Conservation (phyloP, 2,329 filamentous ascomycete species). For the Ophiostoma montium region DNA sequence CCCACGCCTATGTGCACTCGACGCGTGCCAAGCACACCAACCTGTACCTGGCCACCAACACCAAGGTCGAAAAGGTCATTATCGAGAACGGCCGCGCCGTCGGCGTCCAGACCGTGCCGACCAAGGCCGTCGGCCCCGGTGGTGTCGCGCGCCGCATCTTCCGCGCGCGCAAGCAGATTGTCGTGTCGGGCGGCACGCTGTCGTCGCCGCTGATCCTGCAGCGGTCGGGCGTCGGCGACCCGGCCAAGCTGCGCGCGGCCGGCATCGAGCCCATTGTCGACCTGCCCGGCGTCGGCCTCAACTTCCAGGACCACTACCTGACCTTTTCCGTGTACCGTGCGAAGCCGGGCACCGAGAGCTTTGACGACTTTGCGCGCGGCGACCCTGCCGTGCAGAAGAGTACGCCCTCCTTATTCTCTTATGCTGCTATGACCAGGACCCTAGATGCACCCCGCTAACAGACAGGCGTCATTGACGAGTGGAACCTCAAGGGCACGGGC, state of each 20-base stretch:
- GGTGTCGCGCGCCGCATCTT: constrained; percentile 40
- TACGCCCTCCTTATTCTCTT: constrained; percentile 15
- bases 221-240: constrained; percentile 59
- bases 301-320: constrained; percentile 66
- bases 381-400: constrained; percentile 57
- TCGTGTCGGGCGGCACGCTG: constrained; percentile 58
- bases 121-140: constrained; percentile 36
- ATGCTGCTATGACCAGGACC: not conserved
- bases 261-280: constrained; percentile 57
- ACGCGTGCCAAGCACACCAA: constrained; percentile 58
- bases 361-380: constrained; percentile 67
- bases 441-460: not conserved
- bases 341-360: constrained; percentile 62
- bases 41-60: constrained; percentile 59
- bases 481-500: constrained; percentile 66
- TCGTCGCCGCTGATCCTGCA: constrained; percentile 64
- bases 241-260: constrained; percentile 52
- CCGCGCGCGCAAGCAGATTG: constrained; percentile 58
- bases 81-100: constrained; percentile 59
- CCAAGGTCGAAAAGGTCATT: constrained; percentile 64
- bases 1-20: constrained; percentile 65
- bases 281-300: constrained; percentile 58
- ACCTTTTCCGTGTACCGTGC: constrained; percentile 58
- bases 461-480: constrained; percentile 55
- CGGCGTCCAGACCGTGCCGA: constrained; percentile 54